Base-by-base conservation (phyloP, 495 filamentous ascomycete species). In the Podospora pseudoanserina region DNA sequence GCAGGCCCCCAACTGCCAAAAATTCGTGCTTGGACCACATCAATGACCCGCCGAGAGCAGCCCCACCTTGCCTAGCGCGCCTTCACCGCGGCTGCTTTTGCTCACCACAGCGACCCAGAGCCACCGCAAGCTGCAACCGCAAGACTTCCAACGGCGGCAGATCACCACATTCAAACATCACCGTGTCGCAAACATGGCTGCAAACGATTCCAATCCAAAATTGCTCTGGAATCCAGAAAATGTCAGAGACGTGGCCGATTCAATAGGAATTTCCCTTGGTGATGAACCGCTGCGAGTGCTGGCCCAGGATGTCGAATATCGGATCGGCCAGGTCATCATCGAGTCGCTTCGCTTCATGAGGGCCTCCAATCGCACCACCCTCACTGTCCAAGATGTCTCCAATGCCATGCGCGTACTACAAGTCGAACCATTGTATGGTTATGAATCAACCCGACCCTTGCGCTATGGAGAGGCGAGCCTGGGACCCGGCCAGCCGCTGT, bases 261-360 rank as follows among this genome's bases (percentile, higher is more conserved):
- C 95, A 5, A 88, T 97, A 64, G 95, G 95, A 53, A 93, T 98
- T 68, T 79, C 86, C 65, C 84, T 99, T 65, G 84, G 83, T 72
- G 90, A 95, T 55, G 93, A 97, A 66, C 90, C 92, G 18, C 86
- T 92, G 15, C 90, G 93, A 56, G 88, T 90, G 32, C 88, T 99
- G 62, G 87, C 92, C 5, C 92, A 93, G 77, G 95, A 99, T 77
- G 92, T 97, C 68, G 95, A 99, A 78, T 98, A 93, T 73, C 91
- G 95, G 39, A 86, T 98, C 68, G 88, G 91, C 67, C 93, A 97
- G 75, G 92, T 99, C 39, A 85, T 99, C 60, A 88, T 93, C 69
- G 96, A 98, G 80, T 91, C 94, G 2, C 85, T 97, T 67, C 96
- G 96, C 75, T 93, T 92, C 77, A 98, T 98, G 95, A 91, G 92